Conservation (phyloP, 352 stramenopile genomes). For the Pythium sp. region DNA sequence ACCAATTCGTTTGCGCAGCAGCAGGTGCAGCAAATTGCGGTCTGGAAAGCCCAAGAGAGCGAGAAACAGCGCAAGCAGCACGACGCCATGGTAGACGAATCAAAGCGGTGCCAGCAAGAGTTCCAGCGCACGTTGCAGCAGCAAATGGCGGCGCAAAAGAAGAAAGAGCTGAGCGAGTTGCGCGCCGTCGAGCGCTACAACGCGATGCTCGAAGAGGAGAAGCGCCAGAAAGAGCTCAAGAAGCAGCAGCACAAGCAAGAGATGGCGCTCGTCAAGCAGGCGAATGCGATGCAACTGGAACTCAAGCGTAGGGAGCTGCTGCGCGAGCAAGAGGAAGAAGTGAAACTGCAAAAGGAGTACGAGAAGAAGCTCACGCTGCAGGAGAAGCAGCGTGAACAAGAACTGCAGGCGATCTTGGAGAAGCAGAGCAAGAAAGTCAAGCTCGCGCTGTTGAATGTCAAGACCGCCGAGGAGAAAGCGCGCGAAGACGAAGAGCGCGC, state of each 20-base stretch:
- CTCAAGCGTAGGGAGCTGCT: slow-evolving; percentile 38
- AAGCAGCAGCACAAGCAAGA: slow-evolving; percentile 46
- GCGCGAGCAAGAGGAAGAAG: slow-evolving; percentile 41
- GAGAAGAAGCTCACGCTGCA: slow-evolving; percentile 47
- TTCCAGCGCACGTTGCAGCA: slow-evolving; percentile 36
- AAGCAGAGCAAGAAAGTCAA: slow-evolving; percentile 60
- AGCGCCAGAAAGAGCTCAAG: slow-evolving; percentile 36
- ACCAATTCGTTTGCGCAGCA: slow-evolving; percentile 35
- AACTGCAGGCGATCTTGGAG: slow-evolving; percentile 42
- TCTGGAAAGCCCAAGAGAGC: slow-evolving; percentile 42
- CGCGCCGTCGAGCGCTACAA: slow-evolving; percentile 38
- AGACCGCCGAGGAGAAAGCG: slow-evolving; percentile 56
- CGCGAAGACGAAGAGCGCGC: slow-evolving; percentile 53
- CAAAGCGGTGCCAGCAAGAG: slow-evolving; percentile 42
- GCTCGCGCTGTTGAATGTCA: slow-evolving; percentile 55
- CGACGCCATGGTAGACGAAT: slow-evolving; percentile 33
- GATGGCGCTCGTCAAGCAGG: slow-evolving; percentile 43
- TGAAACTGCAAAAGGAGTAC: slow-evolving; percentile 43
- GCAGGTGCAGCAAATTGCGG: slow-evolving; percentile 36
- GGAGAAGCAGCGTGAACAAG: slow-evolving; percentile 38
- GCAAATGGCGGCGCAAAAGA: slow-evolving; percentile 31
- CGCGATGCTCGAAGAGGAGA: slow-evolving; percentile 43
- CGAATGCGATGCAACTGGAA: slow-evolving; percentile 48
- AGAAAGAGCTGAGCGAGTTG: slow-evolving; percentile 44
- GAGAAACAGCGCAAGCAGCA: slow-evolving; percentile 30